Base-by-base conservation (phyloP, 2,329 filamentous ascomycete genomes). In the Catunica adiposa region DNA sequence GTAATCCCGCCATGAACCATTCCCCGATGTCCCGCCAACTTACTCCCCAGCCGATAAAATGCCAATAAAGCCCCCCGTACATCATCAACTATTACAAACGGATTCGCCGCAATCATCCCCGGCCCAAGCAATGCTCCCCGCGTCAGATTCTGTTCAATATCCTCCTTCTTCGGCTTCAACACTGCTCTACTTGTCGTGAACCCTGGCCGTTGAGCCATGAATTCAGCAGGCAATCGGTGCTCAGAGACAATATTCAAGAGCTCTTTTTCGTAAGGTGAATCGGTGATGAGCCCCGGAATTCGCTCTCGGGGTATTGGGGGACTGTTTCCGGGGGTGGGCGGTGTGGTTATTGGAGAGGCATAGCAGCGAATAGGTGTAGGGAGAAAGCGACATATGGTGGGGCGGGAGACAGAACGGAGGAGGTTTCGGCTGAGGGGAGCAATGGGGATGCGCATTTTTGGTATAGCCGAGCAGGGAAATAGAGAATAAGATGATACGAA, bases 1-100 rank as follows among this genome's bases (percentile, higher is more conserved):
- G 59, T 38, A 34, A 63, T 47, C 8, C 62, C 62, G 7, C 62
- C 62, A 34, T 63, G 61, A 3, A 62, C 57, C 9, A 62, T 57
- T 1, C 60, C 60, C 3, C 34, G 15, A 31, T 63, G 62, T 15
- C 61, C 61, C 1, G 61, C 56, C 14, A 63, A 57, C 3, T 56
- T 51, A 50, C 34, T 46, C 29, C 61, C 61, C 11, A 62, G 20
- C 65, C 55, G 47, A 25, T 56, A 56, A 23, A 34, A 56, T 17
- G 55, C 55, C 38, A 56, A 42, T 11, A 56, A n/a, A 1, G 48
- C 55, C 11, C 55, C 55, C n/a, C 11, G 31, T 3, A 3, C 14
- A 29, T 56, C 48, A 31, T 56, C 55, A 3, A 25, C 38, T 26
- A 56, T 46, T 6, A 56, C 55, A 52, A 56, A 52, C 37, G 55